Percentiles rank a stretch among this genome's conserved stretches.
These are phyloP conservation scores for Paecilomyces sp. DNA, from an alignment of 2,329 filamentous ascomycete species.

Conservation along the genomic window DNA sequence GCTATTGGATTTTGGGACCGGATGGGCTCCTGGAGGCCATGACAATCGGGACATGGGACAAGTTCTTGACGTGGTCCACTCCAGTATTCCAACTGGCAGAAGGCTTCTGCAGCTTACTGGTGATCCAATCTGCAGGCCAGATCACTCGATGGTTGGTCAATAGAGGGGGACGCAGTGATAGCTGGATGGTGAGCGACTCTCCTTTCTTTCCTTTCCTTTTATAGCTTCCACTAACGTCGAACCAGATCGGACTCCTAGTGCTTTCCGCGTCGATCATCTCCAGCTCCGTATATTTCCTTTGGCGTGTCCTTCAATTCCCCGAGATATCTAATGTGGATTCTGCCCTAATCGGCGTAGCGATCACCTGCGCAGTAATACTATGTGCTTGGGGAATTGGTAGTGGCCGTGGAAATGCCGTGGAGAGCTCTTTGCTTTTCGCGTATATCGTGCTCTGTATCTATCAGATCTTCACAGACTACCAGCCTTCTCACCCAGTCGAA, in stretches of 20 bases:
- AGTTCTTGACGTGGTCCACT: conserved; percentile 77
- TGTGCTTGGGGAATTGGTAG: conserved; percentile 92
- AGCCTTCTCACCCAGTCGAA: conserved; percentile 63
- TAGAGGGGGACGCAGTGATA: conserved; percentile 77
- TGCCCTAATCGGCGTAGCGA: conserved; percentile 81
- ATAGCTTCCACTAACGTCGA: conserved; percentile 8
- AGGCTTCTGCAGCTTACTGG: conserved; percentile 91
- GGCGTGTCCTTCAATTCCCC: conserved; percentile 88
- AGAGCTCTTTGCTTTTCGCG: conserved; percentile 90
- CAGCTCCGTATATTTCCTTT: conserved; percentile 91
- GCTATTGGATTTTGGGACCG: conserved; percentile 82
- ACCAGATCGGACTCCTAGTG: conserved; percentile 76
- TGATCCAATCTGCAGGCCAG: conserved; percentile 91
- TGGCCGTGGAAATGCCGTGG: conserved; percentile 87
- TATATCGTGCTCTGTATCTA: conserved; percentile 98
- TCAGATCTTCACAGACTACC: conserved; percentile 98
- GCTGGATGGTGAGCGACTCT: conserved; percentile 73
- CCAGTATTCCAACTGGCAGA: conserved; percentile 92
- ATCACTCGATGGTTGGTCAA: conserved; percentile 95
- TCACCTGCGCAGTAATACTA: conserved; percentile 87
- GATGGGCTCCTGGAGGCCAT: conserved; percentile 73
- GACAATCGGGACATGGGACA: conserved; percentile 83
- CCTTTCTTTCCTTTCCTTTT: neutral
- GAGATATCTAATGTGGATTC: conserved; percentile 89
- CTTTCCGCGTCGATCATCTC: conserved; percentile 87